Evolutionary conservation across 116 monocot species (phyloP).

Genomic region (Posidonia oceanica): DNA sequence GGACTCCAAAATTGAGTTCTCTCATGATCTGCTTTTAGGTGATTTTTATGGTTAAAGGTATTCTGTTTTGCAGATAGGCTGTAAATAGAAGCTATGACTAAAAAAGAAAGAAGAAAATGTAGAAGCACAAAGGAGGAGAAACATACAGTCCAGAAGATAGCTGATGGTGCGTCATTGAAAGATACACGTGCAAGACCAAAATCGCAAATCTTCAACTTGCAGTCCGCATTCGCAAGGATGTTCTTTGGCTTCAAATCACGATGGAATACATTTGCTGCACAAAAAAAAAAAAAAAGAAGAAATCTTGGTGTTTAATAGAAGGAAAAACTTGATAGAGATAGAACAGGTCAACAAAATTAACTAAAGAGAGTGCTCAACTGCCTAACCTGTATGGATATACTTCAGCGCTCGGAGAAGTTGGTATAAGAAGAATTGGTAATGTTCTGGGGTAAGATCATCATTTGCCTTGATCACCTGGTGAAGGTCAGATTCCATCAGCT

Average conservation of each 20-base stretch:
- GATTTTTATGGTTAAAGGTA: too few species aligned
- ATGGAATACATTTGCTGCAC: slow-evolving; percentile 59
- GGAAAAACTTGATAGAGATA: background rate
- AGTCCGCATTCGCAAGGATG: slow-evolving; percentile 38
- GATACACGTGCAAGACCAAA: slow-evolving; percentile 30
- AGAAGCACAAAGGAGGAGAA: background rate
- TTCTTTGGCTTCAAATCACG: slow-evolving; percentile 60
- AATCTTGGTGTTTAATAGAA: background rate
- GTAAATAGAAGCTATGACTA: too few species aligned
- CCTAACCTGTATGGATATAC: slow-evolving; percentile 30
- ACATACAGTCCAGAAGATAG: slow-evolving; percentile 32
- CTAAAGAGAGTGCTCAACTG: too few species aligned
- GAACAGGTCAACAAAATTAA: too few species aligned
- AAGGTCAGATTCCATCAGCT: slow-evolving; percentile 72
- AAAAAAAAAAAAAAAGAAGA: background rate
- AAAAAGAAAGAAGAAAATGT: too few species aligned
- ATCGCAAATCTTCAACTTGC: slow-evolving; percentile 38
- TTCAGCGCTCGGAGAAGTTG: slow-evolving; percentile 76
- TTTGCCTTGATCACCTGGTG: slow-evolving; percentile 90
- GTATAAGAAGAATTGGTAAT: slow-evolving; percentile 78
- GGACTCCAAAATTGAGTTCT: too few species aligned
- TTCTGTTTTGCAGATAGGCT: too few species aligned
- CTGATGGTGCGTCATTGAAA: slow-evolving; percentile 24
- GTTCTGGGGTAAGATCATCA: slow-evolving; percentile 79
- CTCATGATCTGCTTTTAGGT: too few species aligned